Conservation (phyloP, 2,329 filamentous ascomycete genomes). For the Cercospora citrullina region DNA sequence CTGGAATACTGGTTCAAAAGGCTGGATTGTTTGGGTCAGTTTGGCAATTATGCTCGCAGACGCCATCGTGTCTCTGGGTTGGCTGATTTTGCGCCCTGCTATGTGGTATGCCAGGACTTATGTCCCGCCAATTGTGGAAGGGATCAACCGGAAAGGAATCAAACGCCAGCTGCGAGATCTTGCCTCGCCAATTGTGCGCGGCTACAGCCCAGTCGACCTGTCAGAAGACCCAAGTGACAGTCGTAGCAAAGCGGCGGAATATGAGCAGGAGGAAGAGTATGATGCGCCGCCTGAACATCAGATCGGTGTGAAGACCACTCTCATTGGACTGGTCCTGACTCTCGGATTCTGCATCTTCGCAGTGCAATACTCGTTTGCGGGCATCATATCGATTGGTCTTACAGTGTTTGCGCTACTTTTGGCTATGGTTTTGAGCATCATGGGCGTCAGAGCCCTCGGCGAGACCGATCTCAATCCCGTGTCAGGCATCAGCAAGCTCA, state of each 20-base stretch:
- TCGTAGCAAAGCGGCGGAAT: conserved; percentile 10
- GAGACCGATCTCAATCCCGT: conserved; percentile 96
- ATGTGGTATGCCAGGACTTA: conserved; percentile 50
- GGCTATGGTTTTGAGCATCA: conserved; percentile 65
- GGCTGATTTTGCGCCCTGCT: conserved; percentile 68
- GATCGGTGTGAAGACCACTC: conserved; percentile 69
- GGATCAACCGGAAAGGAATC: conserved; percentile 34
- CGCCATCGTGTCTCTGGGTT: conserved; percentile 81
- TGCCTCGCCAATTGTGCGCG: conserved; percentile 38
- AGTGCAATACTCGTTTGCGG: conserved; percentile 80
- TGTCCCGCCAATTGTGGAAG: conserved; percentile 37
- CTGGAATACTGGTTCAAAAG: conserved; percentile 92
- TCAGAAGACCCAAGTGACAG: conserved; percentile 21
- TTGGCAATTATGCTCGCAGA: conserved; percentile 96
- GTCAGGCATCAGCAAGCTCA: conserved; percentile 93
- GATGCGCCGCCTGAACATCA: conserved; percentile 85
- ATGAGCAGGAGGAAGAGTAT: conserved; percentile 50
- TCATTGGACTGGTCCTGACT: conserved; percentile 73
- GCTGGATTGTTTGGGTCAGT: conserved; percentile 98
- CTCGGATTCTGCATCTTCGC: conserved; percentile 76
- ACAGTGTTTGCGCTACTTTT: conserved; percentile 81
- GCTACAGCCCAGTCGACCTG: conserved; percentile 43
- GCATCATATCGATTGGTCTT: conserved; percentile 76
- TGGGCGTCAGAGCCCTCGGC: conserved; percentile 65
- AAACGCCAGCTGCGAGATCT: conserved; percentile 39